Conservation (phyloP, 169 alveolate species). For the Cryptosporidium sp. region DNA sequence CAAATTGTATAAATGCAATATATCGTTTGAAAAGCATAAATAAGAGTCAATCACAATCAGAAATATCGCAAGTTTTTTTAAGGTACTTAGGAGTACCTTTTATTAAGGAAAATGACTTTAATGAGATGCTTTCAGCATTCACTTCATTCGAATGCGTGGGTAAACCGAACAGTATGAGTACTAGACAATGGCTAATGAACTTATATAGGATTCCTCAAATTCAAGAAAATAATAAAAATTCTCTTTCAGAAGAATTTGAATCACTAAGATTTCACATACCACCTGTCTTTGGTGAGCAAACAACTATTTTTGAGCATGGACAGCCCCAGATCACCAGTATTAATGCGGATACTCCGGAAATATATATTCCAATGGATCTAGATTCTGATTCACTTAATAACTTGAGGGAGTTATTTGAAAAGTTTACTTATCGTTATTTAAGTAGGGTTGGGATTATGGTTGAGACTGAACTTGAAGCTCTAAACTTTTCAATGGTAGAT, state of each 20-base stretch:
- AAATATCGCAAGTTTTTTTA: slow-evolving; percentile 24
- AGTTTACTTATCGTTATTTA: slow-evolving; percentile 18
- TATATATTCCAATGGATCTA: slow-evolving; percentile 27
- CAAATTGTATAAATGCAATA: slow-evolving; percentile 33
- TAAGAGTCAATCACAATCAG: slow-evolving; percentile 40
- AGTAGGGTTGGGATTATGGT: slow-evolving; percentile 3
- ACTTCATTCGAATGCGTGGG: slow-evolving; percentile 29
- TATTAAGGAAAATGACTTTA: slow-evolving; percentile 27
- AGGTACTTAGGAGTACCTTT: slow-evolving; percentile 20
- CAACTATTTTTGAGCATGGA: not conserved
- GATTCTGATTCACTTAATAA: not conserved
- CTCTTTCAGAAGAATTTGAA: slow-evolving; percentile 17
- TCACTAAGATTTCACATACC: slow-evolving; percentile 39
- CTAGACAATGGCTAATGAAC: slow-evolving; percentile 57
- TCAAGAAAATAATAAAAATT: slow-evolving; percentile 31
- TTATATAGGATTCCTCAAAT: slow-evolving; percentile 72
- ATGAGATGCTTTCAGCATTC: slow-evolving; percentile 68
- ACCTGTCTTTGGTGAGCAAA: slow-evolving; percentile 35
- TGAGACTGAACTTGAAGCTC: slow-evolving; percentile 17
- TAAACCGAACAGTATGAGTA: slow-evolving; percentile 50
- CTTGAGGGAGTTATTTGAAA: slow-evolving; percentile 14
- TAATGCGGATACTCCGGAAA: not conserved
- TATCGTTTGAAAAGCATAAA: slow-evolving; percentile 4
- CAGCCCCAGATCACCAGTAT: not conserved
- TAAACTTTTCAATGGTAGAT: slow-evolving; percentile 6